phyloP scores from a whole-genome alignment of 2,329 filamentous ascomycete species.

The Tolypocladium ovalisporum region DNA sequence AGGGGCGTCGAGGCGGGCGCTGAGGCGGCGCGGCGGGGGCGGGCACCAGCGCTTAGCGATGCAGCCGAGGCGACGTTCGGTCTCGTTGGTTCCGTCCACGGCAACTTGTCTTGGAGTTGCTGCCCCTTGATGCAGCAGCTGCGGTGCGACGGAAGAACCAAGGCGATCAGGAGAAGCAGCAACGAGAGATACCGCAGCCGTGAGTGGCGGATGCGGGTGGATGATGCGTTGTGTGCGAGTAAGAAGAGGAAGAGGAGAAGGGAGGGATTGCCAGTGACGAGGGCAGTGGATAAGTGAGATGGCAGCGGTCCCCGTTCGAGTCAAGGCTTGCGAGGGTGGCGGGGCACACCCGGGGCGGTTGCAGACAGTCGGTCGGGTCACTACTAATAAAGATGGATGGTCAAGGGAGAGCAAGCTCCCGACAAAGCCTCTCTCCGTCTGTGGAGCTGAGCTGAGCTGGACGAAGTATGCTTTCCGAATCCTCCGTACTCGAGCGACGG shows the following conservation, averaged over 20 bases:
- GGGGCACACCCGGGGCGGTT: not conserved
- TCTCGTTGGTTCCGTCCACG: not conserved
- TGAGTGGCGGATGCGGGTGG: not conserved
- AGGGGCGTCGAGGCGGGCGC: not conserved
- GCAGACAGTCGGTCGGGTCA: not conserved
- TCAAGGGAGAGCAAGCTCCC: not conserved
- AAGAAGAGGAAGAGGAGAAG: not conserved
- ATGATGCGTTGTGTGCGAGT: not conserved
- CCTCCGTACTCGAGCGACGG: not conserved
- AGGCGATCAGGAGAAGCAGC: not conserved
- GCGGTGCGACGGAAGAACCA: conserved; percentile 3
- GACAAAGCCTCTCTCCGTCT: not conserved
- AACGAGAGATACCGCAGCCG: not conserved
- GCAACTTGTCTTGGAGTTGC: not conserved
- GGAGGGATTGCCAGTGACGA: not conserved
- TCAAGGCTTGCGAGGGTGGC: conserved; percentile 2
- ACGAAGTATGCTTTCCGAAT: not conserved
- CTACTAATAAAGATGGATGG: not conserved
- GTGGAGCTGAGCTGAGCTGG: not conserved
- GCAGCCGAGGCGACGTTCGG: not conserved
- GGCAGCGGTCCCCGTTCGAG: conserved; percentile 1
- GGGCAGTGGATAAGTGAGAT: conserved; percentile 1
- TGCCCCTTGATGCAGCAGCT: not conserved
- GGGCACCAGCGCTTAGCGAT: not conserved
- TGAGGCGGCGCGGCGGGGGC: not conserved